Conservation (phyloP, 2,329 filamentous ascomycete genomes). For the Xylaria multiplex region DNA sequence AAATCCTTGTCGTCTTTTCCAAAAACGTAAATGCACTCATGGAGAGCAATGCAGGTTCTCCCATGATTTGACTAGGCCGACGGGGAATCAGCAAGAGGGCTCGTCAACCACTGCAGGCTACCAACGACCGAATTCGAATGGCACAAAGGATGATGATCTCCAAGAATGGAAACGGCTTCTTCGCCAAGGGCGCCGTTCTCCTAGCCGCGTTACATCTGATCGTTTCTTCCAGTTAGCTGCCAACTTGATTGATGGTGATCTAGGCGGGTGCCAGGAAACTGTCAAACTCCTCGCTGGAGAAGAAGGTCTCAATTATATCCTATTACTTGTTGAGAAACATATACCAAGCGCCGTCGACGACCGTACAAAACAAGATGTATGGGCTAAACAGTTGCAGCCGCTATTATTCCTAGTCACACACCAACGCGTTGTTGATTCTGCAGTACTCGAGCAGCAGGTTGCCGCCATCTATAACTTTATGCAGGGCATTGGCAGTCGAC, state of each 20-base stretch:
- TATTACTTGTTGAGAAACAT: conserved; percentile 41
- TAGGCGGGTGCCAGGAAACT: conserved; percentile 46
- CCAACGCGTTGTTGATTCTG: conserved; percentile 49
- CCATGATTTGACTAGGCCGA: conserved; percentile 18
- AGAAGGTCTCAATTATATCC: conserved; percentile 46
- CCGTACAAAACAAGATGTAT: conserved; percentile 36
- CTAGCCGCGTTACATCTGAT: conserved; percentile 21
- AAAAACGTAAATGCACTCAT: conserved; percentile 26
- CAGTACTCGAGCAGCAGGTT: conserved; percentile 53
- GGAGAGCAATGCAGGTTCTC: conserved; percentile 32
- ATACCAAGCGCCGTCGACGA: conserved; percentile 27
- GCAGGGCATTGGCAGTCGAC: conserved; percentile 33
- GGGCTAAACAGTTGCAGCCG: conserved; percentile 45
- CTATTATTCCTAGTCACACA: conserved; percentile 53
- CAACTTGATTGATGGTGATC: conserved; percentile 48
- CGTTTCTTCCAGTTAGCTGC: conserved; percentile 48
- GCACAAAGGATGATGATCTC: conserved; percentile 41
- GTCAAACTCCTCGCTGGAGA: conserved; percentile 46
- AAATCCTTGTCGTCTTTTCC: conserved; percentile 23
- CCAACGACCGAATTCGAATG: conserved; percentile 4
- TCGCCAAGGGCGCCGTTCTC: conserved; percentile 22
- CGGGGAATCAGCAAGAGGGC: neutral
- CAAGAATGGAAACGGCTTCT: conserved; percentile 53
- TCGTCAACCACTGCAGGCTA: neutral
- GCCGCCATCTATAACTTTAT: conserved; percentile 50